These are phyloP conservation scores for Rubia peregrina DNA, from an alignment of 305 asterid genomes.

Conservation along the genomic window DNA sequence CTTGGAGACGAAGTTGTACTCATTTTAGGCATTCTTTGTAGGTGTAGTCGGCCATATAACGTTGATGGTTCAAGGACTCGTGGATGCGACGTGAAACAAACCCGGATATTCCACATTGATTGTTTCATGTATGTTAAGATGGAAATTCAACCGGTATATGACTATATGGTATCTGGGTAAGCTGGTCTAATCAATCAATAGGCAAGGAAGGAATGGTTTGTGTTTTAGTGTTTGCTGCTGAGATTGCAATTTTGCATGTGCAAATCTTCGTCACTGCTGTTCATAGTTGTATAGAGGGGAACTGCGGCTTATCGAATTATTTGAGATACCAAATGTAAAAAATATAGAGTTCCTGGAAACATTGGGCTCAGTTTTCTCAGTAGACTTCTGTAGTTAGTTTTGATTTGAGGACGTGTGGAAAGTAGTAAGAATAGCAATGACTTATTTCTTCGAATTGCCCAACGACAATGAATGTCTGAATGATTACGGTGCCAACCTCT, in stretches of 20 bases:
- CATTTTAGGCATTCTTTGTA: background rate
- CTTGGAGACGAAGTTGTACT: background rate
- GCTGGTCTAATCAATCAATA: background rate
- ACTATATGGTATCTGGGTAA: background rate
- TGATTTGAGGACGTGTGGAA: no score
- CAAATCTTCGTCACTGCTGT: constrained; percentile 1
- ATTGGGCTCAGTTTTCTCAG: constrained; percentile 2
- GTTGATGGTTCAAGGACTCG: constrained; percentile 1
- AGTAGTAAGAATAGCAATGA: no score
- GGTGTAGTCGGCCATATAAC: constrained; percentile 2
- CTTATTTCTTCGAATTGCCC: no score
- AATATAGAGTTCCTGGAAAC: background rate
- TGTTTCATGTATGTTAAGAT: no score
- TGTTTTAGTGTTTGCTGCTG: background rate
- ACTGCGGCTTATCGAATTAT: background rate
- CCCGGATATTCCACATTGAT: background rate
- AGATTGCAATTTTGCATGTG: constrained; percentile 4
- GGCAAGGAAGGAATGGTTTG: background rate
- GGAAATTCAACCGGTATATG: no score
- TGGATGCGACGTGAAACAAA: background rate
- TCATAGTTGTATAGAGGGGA: background rate
- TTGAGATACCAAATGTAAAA: background rate
- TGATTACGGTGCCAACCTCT: no score
- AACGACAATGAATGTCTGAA: no score
- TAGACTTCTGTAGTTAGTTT: background rate